These are phyloP conservation scores for Xylaria sp. DNA, from an alignment of 2,329 filamentous ascomycete species.

Conservation along the genomic window DNA sequence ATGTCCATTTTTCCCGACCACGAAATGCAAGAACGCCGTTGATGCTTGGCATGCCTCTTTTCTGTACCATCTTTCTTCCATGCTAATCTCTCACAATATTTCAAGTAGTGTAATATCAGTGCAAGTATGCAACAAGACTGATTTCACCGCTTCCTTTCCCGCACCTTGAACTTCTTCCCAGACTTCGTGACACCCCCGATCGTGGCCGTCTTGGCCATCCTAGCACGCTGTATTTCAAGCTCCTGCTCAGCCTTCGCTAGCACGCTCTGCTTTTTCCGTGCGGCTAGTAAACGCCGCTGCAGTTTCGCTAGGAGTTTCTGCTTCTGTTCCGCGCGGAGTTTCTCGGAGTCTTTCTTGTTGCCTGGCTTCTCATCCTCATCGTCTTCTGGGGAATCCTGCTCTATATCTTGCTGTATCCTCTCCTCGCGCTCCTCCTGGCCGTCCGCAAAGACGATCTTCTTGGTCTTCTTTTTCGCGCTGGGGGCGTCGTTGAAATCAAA, in stretches of 20 bases:
- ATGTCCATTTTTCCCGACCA: constrained; percentile 29
- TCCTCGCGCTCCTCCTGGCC: constrained; percentile 53
- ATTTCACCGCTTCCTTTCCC: constrained; percentile 68
- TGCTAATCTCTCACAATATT: neutral
- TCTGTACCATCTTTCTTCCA: neutral
- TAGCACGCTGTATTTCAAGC: constrained; percentile 68
- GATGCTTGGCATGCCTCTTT: constrained; percentile 15
- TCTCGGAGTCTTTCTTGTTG: constrained; percentile 49
- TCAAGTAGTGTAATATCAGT: neutral
- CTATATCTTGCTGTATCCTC: constrained; percentile 40
- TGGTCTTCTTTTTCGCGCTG: constrained; percentile 43
- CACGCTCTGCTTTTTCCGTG: constrained; percentile 65
- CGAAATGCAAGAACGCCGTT: constrained; percentile 31
- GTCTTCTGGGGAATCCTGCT: constrained; percentile 36
- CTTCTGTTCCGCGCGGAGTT: constrained; percentile 54
- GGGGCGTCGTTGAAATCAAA: constrained; percentile 46
- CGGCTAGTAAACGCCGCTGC: constrained; percentile 59
- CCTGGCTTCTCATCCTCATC: constrained; percentile 49
- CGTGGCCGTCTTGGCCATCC: constrained; percentile 74
- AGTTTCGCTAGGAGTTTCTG: constrained; percentile 59
- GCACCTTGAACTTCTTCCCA: constrained; percentile 71
- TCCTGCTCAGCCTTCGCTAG: constrained; percentile 67
- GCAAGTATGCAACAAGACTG: neutral
- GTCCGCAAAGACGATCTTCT: constrained; percentile 65
- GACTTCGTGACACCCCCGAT: constrained; percentile 68